Conservation (phyloP, 768 basidiomycete genomes). For the Galerina sulciceps region DNA sequence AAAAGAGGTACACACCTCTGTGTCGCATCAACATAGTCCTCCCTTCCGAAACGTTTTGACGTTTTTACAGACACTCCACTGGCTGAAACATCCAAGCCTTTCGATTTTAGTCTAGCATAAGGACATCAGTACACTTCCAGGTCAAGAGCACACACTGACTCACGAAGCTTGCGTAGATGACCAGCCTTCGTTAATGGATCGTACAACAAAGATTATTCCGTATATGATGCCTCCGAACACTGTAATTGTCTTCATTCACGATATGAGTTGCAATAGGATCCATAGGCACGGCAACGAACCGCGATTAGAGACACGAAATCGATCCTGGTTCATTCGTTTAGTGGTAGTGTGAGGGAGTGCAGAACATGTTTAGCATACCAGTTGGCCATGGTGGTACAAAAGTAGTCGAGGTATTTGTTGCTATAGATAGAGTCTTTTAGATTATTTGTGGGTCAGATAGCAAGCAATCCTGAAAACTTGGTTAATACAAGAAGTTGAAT, state of each 20-base stretch:
- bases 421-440: no score
- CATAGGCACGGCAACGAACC: conserved; percentile 28
- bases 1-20: conserved; percentile 54
- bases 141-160: conserved; percentile 23
- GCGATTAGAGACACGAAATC: conserved; percentile 45
- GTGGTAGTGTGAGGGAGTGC: neutral
- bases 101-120: conserved; percentile 51
- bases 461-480: no score
- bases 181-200: conserved; percentile 44
- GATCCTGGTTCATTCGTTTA: conserved; percentile 29
- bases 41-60: conserved; percentile 56
- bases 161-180: conserved; percentile 60
- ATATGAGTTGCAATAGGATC: conserved; percentile 18
- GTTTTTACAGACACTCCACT: conserved; percentile 72
- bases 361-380: conserved; percentile 6
- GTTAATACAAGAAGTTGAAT: no score
- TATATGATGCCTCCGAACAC: conserved; percentile 51
- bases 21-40: conserved; percentile 74
- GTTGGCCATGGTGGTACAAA: conserved; percentile 8
- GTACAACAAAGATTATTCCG: conserved; percentile 40
- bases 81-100: conserved; percentile 61
- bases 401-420: no score
- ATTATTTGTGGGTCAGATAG: no score
- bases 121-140: neutral
- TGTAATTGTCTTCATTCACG: conserved; percentile 47